These are phyloP conservation scores for Rhytidiadelphus loreus DNA, from an alignment of 225 moss, liverwort and hornwort species.

Conservation along the genomic window DNA sequence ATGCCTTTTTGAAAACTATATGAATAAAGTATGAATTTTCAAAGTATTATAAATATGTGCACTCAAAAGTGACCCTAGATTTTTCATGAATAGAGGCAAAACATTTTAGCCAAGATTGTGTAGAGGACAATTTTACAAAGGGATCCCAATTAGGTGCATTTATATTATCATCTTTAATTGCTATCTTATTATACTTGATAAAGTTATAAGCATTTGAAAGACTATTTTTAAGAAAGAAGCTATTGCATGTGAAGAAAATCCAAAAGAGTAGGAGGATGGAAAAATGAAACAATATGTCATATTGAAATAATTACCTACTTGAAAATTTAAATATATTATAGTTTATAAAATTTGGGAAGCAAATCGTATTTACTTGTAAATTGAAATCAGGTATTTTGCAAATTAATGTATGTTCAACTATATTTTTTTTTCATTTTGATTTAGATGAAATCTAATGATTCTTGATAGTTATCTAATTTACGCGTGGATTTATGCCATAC, in stretches of 20 bases:
- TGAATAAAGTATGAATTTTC: not conserved
- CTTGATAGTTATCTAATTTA: no score
- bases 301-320: no score
- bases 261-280: not conserved
- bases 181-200: no score
- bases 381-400: not conserved
- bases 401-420: not conserved
- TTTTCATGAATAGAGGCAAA: no score
- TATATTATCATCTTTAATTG: no score
- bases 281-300: not conserved
- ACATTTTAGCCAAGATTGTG: not conserved
- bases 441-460: no score
- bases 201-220: no score
- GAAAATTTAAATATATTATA: not conserved
- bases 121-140: not conserved
- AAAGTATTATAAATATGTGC: not conserved
- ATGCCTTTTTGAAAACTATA: no score
- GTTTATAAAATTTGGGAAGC: not conserved
- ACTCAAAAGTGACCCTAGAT: accelerated
- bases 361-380: not conserved
- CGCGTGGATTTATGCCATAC: no score
- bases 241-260: not conserved
- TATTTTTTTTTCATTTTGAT: no score
- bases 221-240: no score
- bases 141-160: no score